Percentiles rank a stretch among this genome's conserved stretches.
These are phyloP conservation scores for Camellia japonica DNA, from an alignment of 148 eudicot genomes.

Conservation along the genomic window DNA sequence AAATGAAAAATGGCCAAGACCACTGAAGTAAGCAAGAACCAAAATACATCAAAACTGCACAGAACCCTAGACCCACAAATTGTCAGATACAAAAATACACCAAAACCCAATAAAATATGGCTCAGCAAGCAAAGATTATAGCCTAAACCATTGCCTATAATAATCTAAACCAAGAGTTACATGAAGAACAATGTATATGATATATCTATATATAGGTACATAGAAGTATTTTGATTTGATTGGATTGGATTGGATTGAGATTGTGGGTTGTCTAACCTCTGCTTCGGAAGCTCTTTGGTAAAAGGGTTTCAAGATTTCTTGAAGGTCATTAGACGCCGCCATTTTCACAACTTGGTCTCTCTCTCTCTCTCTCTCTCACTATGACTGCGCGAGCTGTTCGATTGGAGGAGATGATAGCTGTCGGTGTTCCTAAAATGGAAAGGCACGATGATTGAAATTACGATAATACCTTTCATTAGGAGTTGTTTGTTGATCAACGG, in stretches of 20 bases:
- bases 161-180: background rate
- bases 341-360: constrained; percentile 2
- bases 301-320: constrained; percentile 57
- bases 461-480: background rate
- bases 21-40: too few species aligned
- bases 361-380: too few species aligned
- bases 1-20: too few species aligned
- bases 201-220: background rate
- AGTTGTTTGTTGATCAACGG: too few species aligned
- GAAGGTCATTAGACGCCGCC: constrained; percentile 37
- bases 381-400: too few species aligned
- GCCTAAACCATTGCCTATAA: background rate
- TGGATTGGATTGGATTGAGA: background rate
- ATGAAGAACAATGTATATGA: background rate
- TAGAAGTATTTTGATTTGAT: background rate
- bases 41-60: too few species aligned
- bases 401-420: background rate
- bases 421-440: background rate
- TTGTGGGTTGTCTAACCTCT: constrained; percentile 41
- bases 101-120: too few species aligned
- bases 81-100: background rate
- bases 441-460: background rate
- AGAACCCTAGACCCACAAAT: too few species aligned
- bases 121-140: too few species aligned
- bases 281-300: constrained; percentile 70